Evolutionary conservation across 176 grass and related monocot genomes (phyloP), one percentile per base, ranked within the genome.

Genomic region (Ensete ventricosum): DNA sequence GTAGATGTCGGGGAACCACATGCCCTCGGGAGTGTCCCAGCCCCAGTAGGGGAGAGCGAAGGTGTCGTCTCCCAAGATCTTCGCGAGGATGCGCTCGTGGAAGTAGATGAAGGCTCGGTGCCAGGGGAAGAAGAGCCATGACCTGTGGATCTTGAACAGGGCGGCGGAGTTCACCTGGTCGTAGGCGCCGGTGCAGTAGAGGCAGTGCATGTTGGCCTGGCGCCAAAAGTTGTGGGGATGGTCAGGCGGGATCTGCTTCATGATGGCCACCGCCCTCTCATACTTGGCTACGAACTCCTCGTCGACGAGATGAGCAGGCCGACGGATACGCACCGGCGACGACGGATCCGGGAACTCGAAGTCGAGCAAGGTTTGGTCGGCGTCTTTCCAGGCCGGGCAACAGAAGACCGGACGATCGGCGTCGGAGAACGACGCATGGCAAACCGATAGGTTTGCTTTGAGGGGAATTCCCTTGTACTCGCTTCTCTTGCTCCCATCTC

Each of bases 101-200:
- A 89, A 92, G 77, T 92, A 85, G 43, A 92, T 4, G 81, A 86
- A 86, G 17, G 77, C 84, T 25, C 84, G 77, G 83, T 92, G 90
- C 78, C 80, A 89, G 11, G 90, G 81, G 77, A 82, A 83, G 75
- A 92, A 92, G 17, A 89, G 27, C 90, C 90, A 92, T 2, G 81
- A 86, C 76, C 52, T 68, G 78, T 92, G 90, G 23, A 92, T 54
- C 84, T 87, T 75, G 19, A 1, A 1, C 7, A 87, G 55, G 13
- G 52, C 72, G 0, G 72, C 9, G 50, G 23, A 21, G 10, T 54
- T 77, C 7, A 2, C 24, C 85, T 90, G 88, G 20, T 81, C 74
- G 59, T 86, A 88, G 21, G 85, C 78, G 17, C 77, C 83, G 62
- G 82, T 80, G 81, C 91, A 95, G 81, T 90, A 95, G 16, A 85